Percentiles rank a stretch among this genome's conserved stretches.
Evolutionary conservation across 2,329 filamentous ascomycete species (phyloP).

Genomic region (Monilinia fructicola): DNA sequence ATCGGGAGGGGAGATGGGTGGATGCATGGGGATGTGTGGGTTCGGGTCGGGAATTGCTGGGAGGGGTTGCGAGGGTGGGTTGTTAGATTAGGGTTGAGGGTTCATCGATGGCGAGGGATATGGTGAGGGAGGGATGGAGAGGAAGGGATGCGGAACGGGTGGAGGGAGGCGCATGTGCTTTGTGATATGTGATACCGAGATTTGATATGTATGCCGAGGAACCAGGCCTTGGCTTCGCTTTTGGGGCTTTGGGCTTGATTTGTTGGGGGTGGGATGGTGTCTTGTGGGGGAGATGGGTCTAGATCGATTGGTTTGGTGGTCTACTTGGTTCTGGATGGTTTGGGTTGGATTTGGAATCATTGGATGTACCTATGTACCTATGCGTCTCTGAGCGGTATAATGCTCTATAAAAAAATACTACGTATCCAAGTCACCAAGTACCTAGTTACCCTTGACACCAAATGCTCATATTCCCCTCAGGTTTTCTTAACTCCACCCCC

Average conservation of each 20-base stretch:
- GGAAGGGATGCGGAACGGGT: not conserved
- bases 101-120: no score
- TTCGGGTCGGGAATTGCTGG: no score
- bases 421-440: not conserved
- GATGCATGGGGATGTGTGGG: no score
- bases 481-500: slow-evolving; percentile 40
- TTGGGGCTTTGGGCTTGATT: not conserved
- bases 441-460: not conserved
- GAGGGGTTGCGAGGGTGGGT: no score
- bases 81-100: not conserved
- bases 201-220: not conserved
- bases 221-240: no score
- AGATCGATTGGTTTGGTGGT: not conserved
- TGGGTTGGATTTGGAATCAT: not conserved
- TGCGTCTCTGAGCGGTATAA: not conserved
- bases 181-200: not conserved
- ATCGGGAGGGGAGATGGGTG: no score
- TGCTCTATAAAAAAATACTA: no score
- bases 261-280: not conserved
- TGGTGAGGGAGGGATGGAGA: not conserved
- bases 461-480: not conserved
- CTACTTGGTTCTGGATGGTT: slow-evolving; percentile 1
- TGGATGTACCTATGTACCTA: not conserved
- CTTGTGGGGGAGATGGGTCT: not conserved
- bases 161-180: not conserved